These are phyloP conservation scores for Porcisia hertigi DNA, from an alignment of 208 protist species.

Conservation along the genomic window DNA sequence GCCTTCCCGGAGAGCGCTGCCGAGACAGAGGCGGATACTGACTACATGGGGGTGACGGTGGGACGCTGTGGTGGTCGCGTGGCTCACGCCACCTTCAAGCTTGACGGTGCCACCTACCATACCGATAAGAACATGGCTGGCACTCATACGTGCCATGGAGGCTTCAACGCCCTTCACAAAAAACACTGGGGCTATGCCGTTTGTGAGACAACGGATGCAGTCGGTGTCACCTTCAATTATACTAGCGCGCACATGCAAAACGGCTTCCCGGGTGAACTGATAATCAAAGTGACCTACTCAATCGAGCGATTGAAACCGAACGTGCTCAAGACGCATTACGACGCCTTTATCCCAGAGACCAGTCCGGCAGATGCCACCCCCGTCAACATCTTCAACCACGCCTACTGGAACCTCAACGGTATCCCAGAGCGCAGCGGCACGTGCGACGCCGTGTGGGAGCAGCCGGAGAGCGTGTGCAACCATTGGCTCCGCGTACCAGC, in stretches of 20 bases:
- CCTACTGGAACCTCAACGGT: constrained; percentile 78
- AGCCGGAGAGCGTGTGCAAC: constrained; percentile 37
- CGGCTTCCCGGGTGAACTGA: constrained; percentile 56
- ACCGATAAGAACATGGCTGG: constrained; percentile 20
- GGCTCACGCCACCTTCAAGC: constrained; percentile 39
- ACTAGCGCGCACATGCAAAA: constrained; percentile 62
- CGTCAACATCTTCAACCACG: constrained; percentile 63
- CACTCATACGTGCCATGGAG: constrained; percentile 46
- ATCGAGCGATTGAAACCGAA: constrained; percentile 35
- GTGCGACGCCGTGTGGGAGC: neutral
- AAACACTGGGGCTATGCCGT: constrained; percentile 42
- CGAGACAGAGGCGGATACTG: constrained; percentile 36
- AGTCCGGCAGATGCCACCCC: constrained; percentile 47
- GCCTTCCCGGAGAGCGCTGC: constrained; percentile 46
- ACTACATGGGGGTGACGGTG: constrained; percentile 60
- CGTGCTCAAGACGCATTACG: constrained; percentile 36
- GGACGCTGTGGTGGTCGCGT: constrained; percentile 69
- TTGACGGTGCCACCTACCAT: constrained; percentile 42
- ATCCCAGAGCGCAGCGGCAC: constrained; percentile 29
- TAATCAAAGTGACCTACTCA: constrained; percentile 40
- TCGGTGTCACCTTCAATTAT: constrained; percentile 29
- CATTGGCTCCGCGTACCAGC: constrained; percentile 44
- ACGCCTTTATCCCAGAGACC: constrained; percentile 40
- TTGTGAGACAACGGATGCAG: constrained; percentile 11
- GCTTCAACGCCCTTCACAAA: constrained; percentile 45